These are phyloP conservation scores for Cryptomeria japonica DNA, from an alignment of 75 land plant genomes.

Conservation along the genomic window DNA sequence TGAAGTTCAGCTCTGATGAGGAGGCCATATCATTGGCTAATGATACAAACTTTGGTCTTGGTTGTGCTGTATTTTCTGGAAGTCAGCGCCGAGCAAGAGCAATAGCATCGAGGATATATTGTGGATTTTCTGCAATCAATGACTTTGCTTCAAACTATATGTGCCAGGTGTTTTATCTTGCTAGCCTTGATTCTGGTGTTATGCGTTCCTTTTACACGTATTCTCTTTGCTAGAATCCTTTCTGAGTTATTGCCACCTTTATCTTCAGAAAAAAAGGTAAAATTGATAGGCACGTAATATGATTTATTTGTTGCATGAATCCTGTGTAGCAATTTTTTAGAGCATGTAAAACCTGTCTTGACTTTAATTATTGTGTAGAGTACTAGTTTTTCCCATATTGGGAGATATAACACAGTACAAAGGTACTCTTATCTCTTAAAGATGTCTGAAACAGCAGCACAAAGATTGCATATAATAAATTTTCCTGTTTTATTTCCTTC, in stretches of 20 bases:
- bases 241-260: neutral
- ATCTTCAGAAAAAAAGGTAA: neutral
- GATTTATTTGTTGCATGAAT: neutral
- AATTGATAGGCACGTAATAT: neutral
- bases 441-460: too few species aligned
- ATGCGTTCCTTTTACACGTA: neutral
- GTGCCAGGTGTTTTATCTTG: constrained; percentile 70
- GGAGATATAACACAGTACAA: neutral
- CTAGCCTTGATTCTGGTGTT: neutral
- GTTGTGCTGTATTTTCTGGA: constrained; percentile 91
- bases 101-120: constrained; percentile 77
- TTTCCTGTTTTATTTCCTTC: neutral
- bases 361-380: neutral
- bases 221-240: neutral
- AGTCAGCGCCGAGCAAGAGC: constrained; percentile 59
- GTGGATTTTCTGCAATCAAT: constrained; percentile 88
- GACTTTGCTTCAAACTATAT: constrained; percentile 88
- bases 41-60: constrained; percentile 87
- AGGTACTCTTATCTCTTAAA: neutral
- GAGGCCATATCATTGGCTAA: constrained; percentile 84
- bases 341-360: neutral
- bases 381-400: neutral
- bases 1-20: constrained; percentile 86
- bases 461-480: too few species aligned
- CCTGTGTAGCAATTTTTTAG: neutral